Conservation (phyloP, 2,329 filamentous ascomycete genomes). For the Botryotinia calthae region DNA sequence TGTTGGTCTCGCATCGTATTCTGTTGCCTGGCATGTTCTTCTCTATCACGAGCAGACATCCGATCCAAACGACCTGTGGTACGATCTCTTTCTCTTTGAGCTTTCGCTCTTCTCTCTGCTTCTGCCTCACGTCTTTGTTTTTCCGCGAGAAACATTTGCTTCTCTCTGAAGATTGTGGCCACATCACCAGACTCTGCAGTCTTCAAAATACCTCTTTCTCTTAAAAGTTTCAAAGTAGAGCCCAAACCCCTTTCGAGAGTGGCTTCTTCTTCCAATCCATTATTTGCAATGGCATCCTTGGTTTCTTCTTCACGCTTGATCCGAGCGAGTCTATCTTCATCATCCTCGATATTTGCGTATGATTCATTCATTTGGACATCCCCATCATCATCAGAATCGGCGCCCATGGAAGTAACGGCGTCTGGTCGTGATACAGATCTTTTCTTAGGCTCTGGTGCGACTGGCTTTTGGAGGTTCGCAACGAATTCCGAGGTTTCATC, state of each 20-base stretch:
- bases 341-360: conserved; percentile 43
- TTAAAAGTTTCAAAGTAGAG: conserved; percentile 76
- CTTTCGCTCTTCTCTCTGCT: conserved; percentile 73
- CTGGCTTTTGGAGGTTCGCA: conserved; percentile 72
- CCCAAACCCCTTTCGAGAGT: conserved; percentile 76
- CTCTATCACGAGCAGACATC: conserved; percentile 88
- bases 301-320: conserved; percentile 49
- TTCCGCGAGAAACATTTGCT: conserved; percentile 75
- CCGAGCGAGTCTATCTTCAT: conserved; percentile 48
- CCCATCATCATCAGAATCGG: conserved; percentile 41
- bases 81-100: conserved; percentile 86
- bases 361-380: conserved; percentile 43
- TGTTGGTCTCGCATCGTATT: conserved; percentile 86
- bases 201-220: conserved; percentile 78
- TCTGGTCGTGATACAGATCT: conserved; percentile 41
- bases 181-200: conserved; percentile 59
- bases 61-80: conserved; percentile 75
- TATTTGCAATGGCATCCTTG: conserved; percentile 57
- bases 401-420: conserved; percentile 47
- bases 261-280: conserved; percentile 81
- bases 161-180: conserved; percentile 66
- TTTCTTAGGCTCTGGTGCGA: conserved; percentile 49
- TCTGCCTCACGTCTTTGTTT: conserved; percentile 75
- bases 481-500: conserved; percentile 96
- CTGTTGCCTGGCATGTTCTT: conserved; percentile 83